Percentiles rank a stretch among this genome's conserved stretches.
Evolutionary conservation across 2,329 filamentous ascomycete genomes (phyloP).

Genomic region (Cercospora zeina): DNA sequence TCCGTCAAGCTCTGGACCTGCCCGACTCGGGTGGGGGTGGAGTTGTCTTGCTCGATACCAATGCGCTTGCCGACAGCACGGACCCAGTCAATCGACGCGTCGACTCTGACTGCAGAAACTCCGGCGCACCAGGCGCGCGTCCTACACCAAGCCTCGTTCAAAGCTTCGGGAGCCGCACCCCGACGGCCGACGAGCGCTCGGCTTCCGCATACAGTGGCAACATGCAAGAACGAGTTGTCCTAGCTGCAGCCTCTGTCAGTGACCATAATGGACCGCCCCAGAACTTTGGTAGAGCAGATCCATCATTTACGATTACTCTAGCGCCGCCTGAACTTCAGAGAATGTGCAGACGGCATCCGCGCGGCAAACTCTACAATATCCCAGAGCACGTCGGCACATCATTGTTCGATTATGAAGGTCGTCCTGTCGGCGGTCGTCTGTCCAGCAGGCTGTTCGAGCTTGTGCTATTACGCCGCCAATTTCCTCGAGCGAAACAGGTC

Average conservation of each 20-base stretch:
- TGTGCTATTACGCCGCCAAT: slow-evolving; percentile 36
- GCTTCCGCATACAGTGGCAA: slow-evolving; percentile 22
- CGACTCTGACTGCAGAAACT: slow-evolving; percentile 8
- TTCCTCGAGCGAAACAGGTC: slow-evolving; percentile 50
- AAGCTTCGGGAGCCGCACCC: background rate
- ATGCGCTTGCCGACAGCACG: slow-evolving; percentile 25
- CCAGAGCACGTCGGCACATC: slow-evolving; percentile 27
- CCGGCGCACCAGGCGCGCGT: background rate
- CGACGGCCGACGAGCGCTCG: background rate
- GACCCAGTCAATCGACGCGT: slow-evolving; percentile 15
- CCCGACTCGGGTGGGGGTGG: slow-evolving; percentile 40
- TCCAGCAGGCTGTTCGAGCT: slow-evolving; percentile 28
- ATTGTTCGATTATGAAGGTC: slow-evolving; percentile 28
- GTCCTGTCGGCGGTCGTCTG: slow-evolving; percentile 21
- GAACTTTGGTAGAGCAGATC: slow-evolving; percentile 29
- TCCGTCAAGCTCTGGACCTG: slow-evolving; percentile 50
- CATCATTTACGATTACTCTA: slow-evolving; percentile 26
- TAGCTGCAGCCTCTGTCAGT: slow-evolving; percentile 29
- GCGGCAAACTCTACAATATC: slow-evolving; percentile 29
- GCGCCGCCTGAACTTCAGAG: slow-evolving; percentile 26
- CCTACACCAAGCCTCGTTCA: background rate
- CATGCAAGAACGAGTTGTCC: slow-evolving; percentile 26
- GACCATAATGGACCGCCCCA: slow-evolving; percentile 13
- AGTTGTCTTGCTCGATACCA: slow-evolving; percentile 46
- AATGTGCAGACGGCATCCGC: slow-evolving; percentile 30